A percentile compares a stretch with the other conserved stretches of the same genome.
Conservation (phyloP, 768 basidiomycete species). For the Kwoniella dendrophila region DNA sequence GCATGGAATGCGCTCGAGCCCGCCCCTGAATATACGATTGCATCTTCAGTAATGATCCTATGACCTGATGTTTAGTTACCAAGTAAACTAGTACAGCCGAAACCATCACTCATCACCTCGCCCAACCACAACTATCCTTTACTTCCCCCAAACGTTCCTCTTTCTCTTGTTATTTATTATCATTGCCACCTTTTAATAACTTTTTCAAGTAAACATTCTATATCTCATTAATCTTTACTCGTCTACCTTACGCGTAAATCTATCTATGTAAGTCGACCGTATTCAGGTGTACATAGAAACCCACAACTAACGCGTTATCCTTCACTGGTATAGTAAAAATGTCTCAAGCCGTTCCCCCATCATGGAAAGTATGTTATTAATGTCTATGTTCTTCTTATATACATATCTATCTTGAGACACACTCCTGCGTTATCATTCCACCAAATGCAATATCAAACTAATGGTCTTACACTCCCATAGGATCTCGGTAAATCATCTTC, state of each 20-base stretch:
- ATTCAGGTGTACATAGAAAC: background rate
- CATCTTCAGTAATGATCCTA: background rate
- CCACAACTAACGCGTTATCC: constrained; percentile 3
- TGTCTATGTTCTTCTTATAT: background rate
- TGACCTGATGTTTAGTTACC: background rate
- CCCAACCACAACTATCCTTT: constrained; percentile 5
- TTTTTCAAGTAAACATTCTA: background rate
- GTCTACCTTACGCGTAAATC: constrained; percentile 19
- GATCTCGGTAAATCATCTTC: constrained; percentile 86
- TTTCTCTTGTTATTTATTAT: background rate
- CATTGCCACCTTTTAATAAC: background rate
- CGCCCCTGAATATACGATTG: constrained; percentile 1
- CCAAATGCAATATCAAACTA: background rate
- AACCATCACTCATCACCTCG: background rate
- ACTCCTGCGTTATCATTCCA: background rate
- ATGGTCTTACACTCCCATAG: constrained; percentile 21
- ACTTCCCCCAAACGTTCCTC: constrained; percentile 1
- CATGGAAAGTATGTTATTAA: constrained; percentile 75
- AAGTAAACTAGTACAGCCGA: background rate
- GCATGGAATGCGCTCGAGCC: constrained; percentile 5
- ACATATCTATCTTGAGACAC: constrained; percentile 3
- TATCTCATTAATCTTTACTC: constrained; percentile 3
- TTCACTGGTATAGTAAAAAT: constrained; percentile 50
- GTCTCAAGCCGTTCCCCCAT: constrained; percentile 93
- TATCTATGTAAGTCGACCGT: constrained; percentile 9